phyloP scores from a whole-genome alignment of 305 asterid species.

The Solanum chacoense region DNA sequence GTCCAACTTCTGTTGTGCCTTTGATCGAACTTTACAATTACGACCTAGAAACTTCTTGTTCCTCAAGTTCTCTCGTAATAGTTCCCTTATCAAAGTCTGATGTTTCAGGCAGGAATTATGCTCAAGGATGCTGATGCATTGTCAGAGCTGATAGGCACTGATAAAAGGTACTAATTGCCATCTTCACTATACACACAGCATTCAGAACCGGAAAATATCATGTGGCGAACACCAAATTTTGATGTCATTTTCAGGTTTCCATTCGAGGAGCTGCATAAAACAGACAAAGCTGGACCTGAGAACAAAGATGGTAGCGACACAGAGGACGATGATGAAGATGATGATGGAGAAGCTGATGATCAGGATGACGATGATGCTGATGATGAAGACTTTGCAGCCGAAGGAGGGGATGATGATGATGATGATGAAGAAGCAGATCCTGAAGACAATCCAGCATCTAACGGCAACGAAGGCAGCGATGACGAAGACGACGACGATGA shows the following conservation, averaged over 20 bases:
- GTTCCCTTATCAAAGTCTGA: neutral
- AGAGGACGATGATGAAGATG: constrained; percentile 74
- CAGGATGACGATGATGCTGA: constrained; percentile 20
- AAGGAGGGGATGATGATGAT: constrained; percentile 40
- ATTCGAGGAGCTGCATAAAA: constrained; percentile 35
- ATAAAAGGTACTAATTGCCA: constrained; percentile 32
- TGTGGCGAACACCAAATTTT: neutral
- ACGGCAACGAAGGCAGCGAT: neutral
- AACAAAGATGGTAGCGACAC: constrained; percentile 63
- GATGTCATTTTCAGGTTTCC: constrained; percentile 40
- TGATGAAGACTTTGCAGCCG: constrained; percentile 25
- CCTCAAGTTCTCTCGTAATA: neutral
- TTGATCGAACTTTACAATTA: neutral
- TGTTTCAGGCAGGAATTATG: constrained; percentile 40
- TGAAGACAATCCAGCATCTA: neutral
- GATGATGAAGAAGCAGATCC: constrained; percentile 27
- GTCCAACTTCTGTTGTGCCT: neutral
- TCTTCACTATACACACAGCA: neutral
- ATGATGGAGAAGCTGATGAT: constrained; percentile 24
- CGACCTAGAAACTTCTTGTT: neutral
- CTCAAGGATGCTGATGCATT: constrained; percentile 22
- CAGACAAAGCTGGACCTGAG: constrained; percentile 39
- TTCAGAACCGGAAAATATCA: neutral
- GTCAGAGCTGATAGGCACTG: constrained; percentile 16
- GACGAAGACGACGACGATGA: constrained; percentile 23